Evolutionary conservation across 73 alveolate genomes (phyloP).

Genomic region (Paramecium tetraurelia): DNA sequence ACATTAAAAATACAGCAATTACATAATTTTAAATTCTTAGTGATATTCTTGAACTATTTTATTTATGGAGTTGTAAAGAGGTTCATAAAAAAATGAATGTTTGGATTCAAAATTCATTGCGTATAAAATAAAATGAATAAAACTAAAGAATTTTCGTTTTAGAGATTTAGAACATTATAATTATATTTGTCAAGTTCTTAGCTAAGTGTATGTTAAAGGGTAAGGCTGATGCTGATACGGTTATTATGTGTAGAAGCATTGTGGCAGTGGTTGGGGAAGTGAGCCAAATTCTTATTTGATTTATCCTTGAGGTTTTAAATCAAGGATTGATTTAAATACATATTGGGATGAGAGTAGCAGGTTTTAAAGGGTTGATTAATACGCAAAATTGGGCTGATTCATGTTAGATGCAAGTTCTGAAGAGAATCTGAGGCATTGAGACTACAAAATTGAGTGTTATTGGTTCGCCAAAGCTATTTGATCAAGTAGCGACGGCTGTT

Average conservation of each 20-base stretch:
- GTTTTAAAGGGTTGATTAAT: neutral
- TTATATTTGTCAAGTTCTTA: neutral
- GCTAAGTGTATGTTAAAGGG: neutral
- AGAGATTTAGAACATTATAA: neutral
- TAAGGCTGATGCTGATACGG: neutral
- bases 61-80: neutral
- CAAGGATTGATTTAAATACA: neutral
- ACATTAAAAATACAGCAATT: neutral
- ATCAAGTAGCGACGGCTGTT: slow-evolving; percentile 11
- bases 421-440: neutral
- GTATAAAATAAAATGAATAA: neutral
- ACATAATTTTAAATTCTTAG: neutral
- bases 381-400: neutral
- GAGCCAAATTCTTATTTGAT: neutral
- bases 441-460: neutral
- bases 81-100: neutral
- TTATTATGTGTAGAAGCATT: neutral
- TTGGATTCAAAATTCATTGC: neutral
- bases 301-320: neutral
- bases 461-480: neutral
- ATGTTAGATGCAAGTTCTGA: neutral
- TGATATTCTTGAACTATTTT: neutral
- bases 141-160: neutral
- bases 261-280: neutral
- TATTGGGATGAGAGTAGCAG: neutral